These are phyloP conservation scores for Sedum album DNA, from an alignment of 164 flowering plant species.

Conservation along the genomic window DNA sequence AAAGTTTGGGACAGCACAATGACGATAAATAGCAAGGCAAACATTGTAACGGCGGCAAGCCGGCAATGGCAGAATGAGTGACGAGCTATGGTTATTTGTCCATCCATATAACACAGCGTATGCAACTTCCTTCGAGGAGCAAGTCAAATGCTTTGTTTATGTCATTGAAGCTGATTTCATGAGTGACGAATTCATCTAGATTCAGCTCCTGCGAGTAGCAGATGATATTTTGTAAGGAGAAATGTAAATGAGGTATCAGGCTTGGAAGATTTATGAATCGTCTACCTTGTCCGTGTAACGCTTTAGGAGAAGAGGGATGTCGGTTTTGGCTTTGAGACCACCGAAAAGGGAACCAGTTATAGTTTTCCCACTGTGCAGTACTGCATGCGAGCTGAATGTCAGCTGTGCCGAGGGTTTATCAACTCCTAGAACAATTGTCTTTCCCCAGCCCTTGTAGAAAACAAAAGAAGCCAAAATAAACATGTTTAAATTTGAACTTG, in stretches of 20 bases:
- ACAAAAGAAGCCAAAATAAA: background rate
- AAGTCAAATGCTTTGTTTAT: conserved; percentile 59
- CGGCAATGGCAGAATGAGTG: background rate
- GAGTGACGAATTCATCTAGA: conserved; percentile 53
- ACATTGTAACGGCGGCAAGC: too few relatives aligned
- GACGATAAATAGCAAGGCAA: too few relatives aligned
- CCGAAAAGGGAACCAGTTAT: conserved; percentile 51
- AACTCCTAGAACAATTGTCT: conserved; percentile 56
- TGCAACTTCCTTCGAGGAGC: conserved; percentile 35
- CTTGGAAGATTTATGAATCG: background rate
- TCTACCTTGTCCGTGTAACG: conserved; percentile 50
- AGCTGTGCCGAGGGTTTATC: conserved; percentile 42
- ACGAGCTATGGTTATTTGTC: conserved; percentile 22
- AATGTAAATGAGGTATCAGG: background rate
- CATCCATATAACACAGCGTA: conserved; percentile 66
- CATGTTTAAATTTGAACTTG: background rate
- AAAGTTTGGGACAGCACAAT: too few relatives aligned
- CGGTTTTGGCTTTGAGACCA: conserved; percentile 55
- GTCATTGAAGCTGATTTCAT: conserved; percentile 43
- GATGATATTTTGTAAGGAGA: background rate
- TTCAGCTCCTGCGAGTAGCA: conserved; percentile 37
- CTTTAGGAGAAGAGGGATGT: conserved; percentile 38
- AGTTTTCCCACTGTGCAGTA: conserved; percentile 38
- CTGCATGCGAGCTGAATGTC: conserved; percentile 30
- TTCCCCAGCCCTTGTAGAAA: conserved; percentile 66